Base-by-base conservation (phyloP, 192 early-diverging fungal genomes). In the Mortierella alpina region DNA sequence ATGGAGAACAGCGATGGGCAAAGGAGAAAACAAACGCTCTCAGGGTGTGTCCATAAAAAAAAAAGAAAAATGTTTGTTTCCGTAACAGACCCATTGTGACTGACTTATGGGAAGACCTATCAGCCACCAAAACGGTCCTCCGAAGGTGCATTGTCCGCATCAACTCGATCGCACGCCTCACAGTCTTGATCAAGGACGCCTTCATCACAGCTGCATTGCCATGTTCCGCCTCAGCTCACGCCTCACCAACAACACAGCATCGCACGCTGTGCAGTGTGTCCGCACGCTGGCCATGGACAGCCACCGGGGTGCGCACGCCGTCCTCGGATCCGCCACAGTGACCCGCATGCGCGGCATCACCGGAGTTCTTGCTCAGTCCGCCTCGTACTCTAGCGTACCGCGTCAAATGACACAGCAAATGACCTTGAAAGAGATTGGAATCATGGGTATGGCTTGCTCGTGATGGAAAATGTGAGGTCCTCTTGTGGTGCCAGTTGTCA, bases 191-290 rank as follows among this genome's bases (percentile, higher is more conserved):
- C 31, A 31, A 31, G 31, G 31, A 31, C 31, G 31, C 31, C 31
- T 3, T 31, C 31, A 31, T 31, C 31, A 31, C 31, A 31, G 31
- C 31, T 60, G 6, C 41, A 42, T 41, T 10, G 15, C 46, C 64
- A 80, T 80, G 77, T 80, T 80, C 48, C 64, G 70, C n/a, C 59
- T 72, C 41, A 68, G 50, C 47, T 56, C 64, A 48, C 77, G 77
- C 52, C 51, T 80, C 6, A 68, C 66, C 2, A 52, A 23, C 53
- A 72, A 64, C 49, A 22, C 65, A 7, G 66, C 70, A 48, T 49
- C 56, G 2, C 77, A 80, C 53, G 70, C 77, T 46, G 60, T 56
- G 6, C 76, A 72, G 54, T 79, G 47, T 44, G 59, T 80, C 60
- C 70, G 70, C 44, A 47, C 46, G 20, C 60, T 76, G 31, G 73